Evolutionary conservation across 139 green algal genomes (phyloP).

Genomic region (Chlorella vulgaris): DNA sequence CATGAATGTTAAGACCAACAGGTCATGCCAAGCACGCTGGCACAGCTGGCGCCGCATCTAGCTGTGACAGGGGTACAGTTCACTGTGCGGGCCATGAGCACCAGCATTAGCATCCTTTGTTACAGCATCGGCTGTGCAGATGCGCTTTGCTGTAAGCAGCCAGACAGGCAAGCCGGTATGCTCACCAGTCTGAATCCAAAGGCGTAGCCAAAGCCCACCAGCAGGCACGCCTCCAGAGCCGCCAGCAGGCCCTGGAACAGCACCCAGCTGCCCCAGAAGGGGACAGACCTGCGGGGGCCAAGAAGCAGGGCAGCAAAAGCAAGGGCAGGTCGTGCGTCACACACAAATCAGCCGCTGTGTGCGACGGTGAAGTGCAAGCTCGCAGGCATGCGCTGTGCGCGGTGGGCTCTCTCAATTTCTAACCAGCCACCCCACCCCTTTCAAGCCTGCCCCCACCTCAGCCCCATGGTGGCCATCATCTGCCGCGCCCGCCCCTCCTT

Average conservation of each 20-base stretch:
- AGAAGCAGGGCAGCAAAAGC: not conserved
- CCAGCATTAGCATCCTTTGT: no score
- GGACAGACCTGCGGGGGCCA: not conserved
- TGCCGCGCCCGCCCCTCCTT: constrained; percentile 39
- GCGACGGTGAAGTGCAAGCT: not conserved
- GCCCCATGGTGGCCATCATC: constrained; percentile 39
- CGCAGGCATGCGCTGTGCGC: not conserved
- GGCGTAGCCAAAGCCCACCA: constrained; percentile 38
- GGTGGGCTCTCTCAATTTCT: not conserved
- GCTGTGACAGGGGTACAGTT: no score
- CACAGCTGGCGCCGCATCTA: no score
- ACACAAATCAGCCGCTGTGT: not conserved
- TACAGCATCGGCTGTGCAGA: not conserved
- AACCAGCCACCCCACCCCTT: not conserved
- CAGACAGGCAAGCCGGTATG: not conserved
- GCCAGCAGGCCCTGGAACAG: constrained; percentile 34
- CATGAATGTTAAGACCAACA: no score
- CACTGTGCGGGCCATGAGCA: no score
- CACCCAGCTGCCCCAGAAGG: constrained; percentile 37
- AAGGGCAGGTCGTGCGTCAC: not conserved
- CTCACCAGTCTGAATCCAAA: constrained; percentile 36
- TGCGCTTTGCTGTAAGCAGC: no score
- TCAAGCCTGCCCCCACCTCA: constrained; percentile 7
- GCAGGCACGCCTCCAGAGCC: constrained; percentile 33
- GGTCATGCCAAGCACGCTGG: no score